Evolutionary conservation across 352 stramenopile genomes (phyloP), one percentile per base, ranked within the genome.

Genomic region (Phytophthora gonapodyides): DNA sequence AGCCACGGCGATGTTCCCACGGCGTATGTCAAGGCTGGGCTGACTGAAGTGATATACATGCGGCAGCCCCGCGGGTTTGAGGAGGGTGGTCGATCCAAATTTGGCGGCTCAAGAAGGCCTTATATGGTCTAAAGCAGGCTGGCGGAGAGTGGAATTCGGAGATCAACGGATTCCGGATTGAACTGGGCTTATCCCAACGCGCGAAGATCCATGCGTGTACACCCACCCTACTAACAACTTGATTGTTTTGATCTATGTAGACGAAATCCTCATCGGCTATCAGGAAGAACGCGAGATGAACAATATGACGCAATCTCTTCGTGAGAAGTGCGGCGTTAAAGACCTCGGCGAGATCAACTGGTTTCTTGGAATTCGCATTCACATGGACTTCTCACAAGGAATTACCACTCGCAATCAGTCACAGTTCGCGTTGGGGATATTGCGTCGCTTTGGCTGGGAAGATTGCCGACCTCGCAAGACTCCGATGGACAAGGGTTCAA

Each of bases 341-440:
- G 37, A 50, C 17, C 37, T 64, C 0, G 46, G 46, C 2, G 45
- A 57, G 9, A 10, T 40, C 33, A 30, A 21, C 15, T 64, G 56
- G 46, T 64, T 52, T 13, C 30, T 64, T 12, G 56, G 56, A 30
- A 64, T 64, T 24, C 19, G 12, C 1, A 40, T 52, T 19, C 27
- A 24, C 16, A n/a, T 49, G 7, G 24, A 57, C 16, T 17, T 34
- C 3, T 16, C 24, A 17, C 13, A 44, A 9, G 46, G 46, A 16
- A 51, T 42, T 2, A 50, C 36, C 0, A 50, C 44, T 30, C 36
- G 56, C 5, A 31, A 57, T 30, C 46, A 52, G 16, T 31, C 17
- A 5, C 12, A 57, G 7, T 64, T 50, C 21, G 40, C 57, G 0
- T 11, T 8, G 1, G 45, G 56, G 17, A 35, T 54, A 0, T 8